phyloP scores from a whole-genome alignment of 768 basidiomycete species.

The Hygrophorus russula region DNA sequence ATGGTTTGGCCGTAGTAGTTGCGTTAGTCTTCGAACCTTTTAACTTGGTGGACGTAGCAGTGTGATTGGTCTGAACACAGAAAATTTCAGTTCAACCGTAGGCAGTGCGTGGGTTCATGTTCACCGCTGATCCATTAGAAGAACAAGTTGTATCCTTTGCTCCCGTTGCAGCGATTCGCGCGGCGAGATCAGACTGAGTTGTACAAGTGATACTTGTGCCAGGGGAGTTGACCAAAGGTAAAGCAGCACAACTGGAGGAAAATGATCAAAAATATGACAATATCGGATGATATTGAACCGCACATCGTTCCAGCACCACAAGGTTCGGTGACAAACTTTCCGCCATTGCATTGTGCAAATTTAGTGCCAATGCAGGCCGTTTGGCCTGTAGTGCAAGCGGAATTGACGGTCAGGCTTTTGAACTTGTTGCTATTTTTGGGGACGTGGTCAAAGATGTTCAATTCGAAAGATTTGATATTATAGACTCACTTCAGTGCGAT shows the following conservation, averaged over 20 bases:
- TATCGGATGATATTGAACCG: constrained; percentile 7
- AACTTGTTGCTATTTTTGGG: constrained; percentile 11
- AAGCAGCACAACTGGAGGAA: constrained; percentile 23
- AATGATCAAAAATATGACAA: constrained; percentile 14
- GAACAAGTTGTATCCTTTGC: constrained; percentile 11
- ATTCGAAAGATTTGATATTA: constrained; percentile 23
- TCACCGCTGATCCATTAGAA: constrained; percentile 4
- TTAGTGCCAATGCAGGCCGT: constrained; percentile 34
- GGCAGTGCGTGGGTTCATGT: too few relatives aligned
- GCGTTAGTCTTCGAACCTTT: too few relatives aligned
- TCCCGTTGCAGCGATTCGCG: constrained; percentile 26
- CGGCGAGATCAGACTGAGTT: constrained; percentile 30
- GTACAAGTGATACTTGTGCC: constrained; percentile 34
- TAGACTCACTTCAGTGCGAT: constrained; percentile 38
- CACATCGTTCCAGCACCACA: constrained; percentile 31
- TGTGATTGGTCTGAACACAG: not conserved
- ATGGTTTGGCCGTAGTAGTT: not conserved
- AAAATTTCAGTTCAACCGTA: too few relatives aligned
- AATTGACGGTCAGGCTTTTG: constrained; percentile 9
- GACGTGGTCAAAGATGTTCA: not conserved
- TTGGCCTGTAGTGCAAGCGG: constrained; percentile 23
- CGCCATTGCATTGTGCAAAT: constrained; percentile 42
- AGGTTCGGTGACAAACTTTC: constrained; percentile 26
- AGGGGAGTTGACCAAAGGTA: constrained; percentile 31
- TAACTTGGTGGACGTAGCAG: not conserved